Percentiles rank a stretch among this genome's conserved stretches.
These are phyloP conservation scores for Calonectria honghensis DNA, from an alignment of 2,329 filamentous ascomycete species.

Conservation along the genomic window DNA sequence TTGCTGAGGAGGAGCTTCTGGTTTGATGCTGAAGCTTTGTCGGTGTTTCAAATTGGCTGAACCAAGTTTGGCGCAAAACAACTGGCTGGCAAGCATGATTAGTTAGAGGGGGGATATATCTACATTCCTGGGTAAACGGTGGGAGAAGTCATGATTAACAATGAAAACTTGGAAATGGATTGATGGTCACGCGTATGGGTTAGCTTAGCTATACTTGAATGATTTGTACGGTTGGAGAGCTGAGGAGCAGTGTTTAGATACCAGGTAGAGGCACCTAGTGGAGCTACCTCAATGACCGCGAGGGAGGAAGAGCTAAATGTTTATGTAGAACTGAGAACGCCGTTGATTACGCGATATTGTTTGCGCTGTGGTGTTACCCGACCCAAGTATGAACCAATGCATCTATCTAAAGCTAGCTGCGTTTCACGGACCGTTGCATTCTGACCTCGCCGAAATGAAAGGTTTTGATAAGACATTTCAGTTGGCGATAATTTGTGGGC, in stretches of 20 bases:
- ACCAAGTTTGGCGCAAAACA: slow-evolving; percentile 20
- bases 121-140: slow-evolving; percentile 37
- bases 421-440: not conserved
- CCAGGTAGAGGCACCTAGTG: slow-evolving; percentile 20
- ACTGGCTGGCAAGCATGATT: slow-evolving; percentile 40
- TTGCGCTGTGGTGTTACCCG: not conserved
- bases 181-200: slow-evolving; percentile 27
- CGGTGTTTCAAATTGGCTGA: slow-evolving; percentile 29
- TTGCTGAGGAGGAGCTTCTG: not conserved
- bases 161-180: slow-evolving; percentile 20
- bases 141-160: slow-evolving; percentile 25
- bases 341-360: slow-evolving; percentile 6
- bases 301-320: slow-evolving; percentile 21
- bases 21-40: slow-evolving; percentile 35
- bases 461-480: not conserved
- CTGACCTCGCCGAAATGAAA: not conserved
- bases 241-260: slow-evolving; percentile 28
- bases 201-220: slow-evolving; percentile 20
- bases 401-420: not conserved
- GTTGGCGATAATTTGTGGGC: not conserved
- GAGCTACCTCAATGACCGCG: slow-evolving; percentile 22
- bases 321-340: slow-evolving; percentile 17
- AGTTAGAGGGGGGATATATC: slow-evolving; percentile 38
- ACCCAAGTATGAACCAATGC: not conserved
- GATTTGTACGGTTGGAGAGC: slow-evolving; percentile 36